Conservation (phyloP, 805 yeast species). For the Metschnikowia continentalis region DNA sequence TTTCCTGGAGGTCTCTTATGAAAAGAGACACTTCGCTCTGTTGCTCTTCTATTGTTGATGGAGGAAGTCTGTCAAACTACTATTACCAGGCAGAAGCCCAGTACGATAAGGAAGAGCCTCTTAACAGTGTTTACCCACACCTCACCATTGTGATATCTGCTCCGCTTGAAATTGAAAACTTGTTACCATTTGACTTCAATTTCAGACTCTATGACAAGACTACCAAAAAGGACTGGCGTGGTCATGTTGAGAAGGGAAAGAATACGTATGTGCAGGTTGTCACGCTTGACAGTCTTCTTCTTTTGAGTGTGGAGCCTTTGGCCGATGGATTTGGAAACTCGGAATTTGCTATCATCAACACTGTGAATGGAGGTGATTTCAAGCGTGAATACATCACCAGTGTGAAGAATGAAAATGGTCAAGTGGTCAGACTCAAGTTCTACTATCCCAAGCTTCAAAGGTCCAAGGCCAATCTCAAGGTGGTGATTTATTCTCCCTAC, state of each 20-base stretch:
- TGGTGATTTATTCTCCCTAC: constrained; percentile 80
- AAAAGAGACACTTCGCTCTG: constrained; percentile 50
- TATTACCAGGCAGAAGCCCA: constrained; percentile 71
- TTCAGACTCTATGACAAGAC: constrained; percentile 77
- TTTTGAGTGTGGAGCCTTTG: constrained; percentile 65
- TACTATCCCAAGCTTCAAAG: constrained; percentile 54
- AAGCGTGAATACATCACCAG: constrained; percentile 50
- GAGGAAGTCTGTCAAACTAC: constrained; percentile 43
- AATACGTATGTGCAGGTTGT: constrained; percentile 78
- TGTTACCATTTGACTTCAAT: constrained; percentile 75
- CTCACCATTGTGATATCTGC: constrained; percentile 74
- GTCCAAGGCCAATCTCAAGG: constrained; percentile 56
- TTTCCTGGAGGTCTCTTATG: constrained; percentile 64
- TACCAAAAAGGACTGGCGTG: constrained; percentile 62
- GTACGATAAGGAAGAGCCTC: constrained; percentile 62
- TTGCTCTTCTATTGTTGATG: constrained; percentile 46
- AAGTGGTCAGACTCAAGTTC: constrained; percentile 56
- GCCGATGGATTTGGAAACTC: constrained; percentile 59
- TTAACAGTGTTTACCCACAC: constrained; percentile 77
- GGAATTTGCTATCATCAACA: constrained; percentile 71
- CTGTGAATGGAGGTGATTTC: constrained; percentile 51
- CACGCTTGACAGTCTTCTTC: constrained; percentile 61
- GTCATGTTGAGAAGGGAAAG: constrained; percentile 57
- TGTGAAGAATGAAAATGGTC: constrained; percentile 61
- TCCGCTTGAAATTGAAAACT: constrained; percentile 80